Percentiles rank a stretch among this genome's conserved stretches.
Evolutionary conservation across 2,329 filamentous ascomycete species (phyloP).

Genomic region (Laburnicola sp.): DNA sequence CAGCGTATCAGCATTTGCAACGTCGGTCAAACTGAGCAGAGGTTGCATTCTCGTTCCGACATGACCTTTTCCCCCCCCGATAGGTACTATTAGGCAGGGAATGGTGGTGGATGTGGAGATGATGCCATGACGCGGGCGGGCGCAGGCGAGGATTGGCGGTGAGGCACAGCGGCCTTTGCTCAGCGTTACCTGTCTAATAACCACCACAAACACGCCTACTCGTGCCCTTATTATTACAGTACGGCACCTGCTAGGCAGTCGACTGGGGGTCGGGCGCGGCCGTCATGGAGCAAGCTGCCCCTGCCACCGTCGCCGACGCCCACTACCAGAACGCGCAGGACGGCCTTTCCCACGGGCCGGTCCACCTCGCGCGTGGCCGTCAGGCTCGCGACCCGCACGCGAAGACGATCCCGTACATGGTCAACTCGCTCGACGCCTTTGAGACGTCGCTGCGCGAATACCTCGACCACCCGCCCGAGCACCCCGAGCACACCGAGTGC

Average conservation of each 20-base stretch:
- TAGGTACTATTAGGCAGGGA: too few species aligned
- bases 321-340: constrained; percentile 18
- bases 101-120: too few species aligned
- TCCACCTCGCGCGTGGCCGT: constrained; percentile 41
- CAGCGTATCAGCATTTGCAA: too few species aligned
- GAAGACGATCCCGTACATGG: constrained; percentile 35
- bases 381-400: constrained; percentile 43
- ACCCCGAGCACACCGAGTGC: constrained; percentile 45
- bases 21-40: too few species aligned
- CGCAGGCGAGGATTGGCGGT: constrained; percentile 2
- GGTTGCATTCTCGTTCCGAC: too few species aligned
- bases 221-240: not conserved
- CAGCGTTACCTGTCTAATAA: constrained; percentile 6
- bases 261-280: constrained; percentile 4
- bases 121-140: not conserved
- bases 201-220: not conserved
- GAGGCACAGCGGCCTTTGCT: not conserved
- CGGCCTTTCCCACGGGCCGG: constrained; percentile 38
- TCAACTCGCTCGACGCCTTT: constrained; percentile 42
- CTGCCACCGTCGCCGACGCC: not conserved
- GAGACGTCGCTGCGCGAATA: constrained; percentile 43
- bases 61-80: too few species aligned
- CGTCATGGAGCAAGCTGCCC: constrained; percentile 7
- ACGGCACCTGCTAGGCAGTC: not conserved
- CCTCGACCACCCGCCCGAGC: constrained; percentile 35